Evolutionary conservation across 768 basidiomycete genomes (phyloP), one percentile per base, ranked within the genome.

Genomic region (Leucocoprinus birnbaumii): DNA sequence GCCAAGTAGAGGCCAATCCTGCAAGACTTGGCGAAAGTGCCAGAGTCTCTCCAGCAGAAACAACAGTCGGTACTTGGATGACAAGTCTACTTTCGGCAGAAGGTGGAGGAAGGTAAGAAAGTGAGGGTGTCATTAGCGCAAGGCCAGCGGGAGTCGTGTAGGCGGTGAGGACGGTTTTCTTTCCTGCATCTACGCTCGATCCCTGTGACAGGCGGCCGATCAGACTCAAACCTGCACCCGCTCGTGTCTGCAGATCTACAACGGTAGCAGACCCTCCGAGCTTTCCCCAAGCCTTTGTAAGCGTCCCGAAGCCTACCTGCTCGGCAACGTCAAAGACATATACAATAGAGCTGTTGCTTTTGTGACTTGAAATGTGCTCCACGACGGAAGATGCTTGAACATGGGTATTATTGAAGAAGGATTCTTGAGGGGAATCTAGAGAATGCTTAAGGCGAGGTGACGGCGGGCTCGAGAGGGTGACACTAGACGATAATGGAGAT

Each of bases 101-200:
- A 13, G 89, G 78, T 5, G 76, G 63, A 1, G 94, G 90, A 2
- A 97, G 73, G 65, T 85, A 70, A n/a, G 79, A 66, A 51, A 99
- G 80, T 3, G 89, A 85, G 7, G 88, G 82, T 0, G 87, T 80
- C 88, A 98, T 94, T 56, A 84, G 76, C 7, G 87, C 84, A 42
- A 98, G 77, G 2, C 95, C 93, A n/a, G 73, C 75, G 0, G 92
- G 87, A 0, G 94, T 89, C 3, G 90, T 91, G 69, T 87, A 94
- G 1, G 87, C 86, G 0, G 90, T 89, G 50, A 93, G 70, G 40
- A 87, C 69, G 14, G 84, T 77, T 18, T 80, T 82, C 43, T 72
- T 78, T 27, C 73, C 74, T 3, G 80, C 78, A 58, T 90, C 86
- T 60, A 78, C 78, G 67, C 87, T 90, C 14, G 91, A 83, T 35